Conservation (phyloP, 257 asterid species). For the Eucommia ulmoides region DNA sequence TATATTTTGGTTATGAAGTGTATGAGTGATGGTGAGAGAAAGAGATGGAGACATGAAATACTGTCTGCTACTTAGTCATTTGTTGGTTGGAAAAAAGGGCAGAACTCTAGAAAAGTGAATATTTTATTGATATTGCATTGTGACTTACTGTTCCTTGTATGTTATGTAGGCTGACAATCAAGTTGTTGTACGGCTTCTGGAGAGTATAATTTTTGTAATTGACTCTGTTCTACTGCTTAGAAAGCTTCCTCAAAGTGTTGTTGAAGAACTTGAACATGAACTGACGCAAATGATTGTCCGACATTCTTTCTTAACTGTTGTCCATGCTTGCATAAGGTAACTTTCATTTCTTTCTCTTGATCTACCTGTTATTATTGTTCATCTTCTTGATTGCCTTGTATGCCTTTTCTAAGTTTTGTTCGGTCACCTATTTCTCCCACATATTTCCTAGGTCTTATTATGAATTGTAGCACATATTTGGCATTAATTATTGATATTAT, state of each 20-base stretch:
- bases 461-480: background rate
- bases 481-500: no score
- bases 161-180: conserved; percentile 85
- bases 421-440: background rate
- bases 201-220: conserved; percentile 83
- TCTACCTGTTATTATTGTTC: no score
- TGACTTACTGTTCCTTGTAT: conserved; percentile 16
- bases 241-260: conserved; percentile 66
- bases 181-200: conserved; percentile 80
- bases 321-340: conserved; percentile 96
- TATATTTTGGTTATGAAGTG: no score
- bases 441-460: background rate
- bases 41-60: no score
- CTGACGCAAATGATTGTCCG: conserved; percentile 96
- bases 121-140: conserved; percentile 1
- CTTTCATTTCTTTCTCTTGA: background rate
- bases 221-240: conserved; percentile 89
- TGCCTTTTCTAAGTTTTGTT: background rate
- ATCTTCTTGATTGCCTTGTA: background rate
- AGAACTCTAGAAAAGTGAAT: conserved; percentile 5
- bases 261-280: conserved; percentile 92
- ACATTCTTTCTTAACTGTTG: conserved; percentile 92
- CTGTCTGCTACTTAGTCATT: no score
- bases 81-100: no score
- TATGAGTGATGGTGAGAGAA: no score